Evolutionary conservation across 306 rosid genomes (phyloP), one percentile per base, ranked within the genome.

Genomic region (Vigna radiata): DNA sequence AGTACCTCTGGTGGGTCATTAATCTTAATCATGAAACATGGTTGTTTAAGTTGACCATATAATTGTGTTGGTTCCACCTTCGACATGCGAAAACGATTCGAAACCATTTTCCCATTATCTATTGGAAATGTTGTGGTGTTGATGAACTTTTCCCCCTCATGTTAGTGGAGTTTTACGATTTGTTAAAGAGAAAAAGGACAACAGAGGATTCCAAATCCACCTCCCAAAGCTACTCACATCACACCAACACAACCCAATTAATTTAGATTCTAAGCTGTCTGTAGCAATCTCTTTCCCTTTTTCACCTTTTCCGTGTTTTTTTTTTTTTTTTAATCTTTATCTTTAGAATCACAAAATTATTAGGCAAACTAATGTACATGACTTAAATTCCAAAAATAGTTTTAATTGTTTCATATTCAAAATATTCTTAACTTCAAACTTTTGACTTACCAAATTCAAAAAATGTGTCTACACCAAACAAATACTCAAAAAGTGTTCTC

Each of bases 1-100:
- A 80, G 79, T 70, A 48, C 69, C 82, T 73, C 60, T 41, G 55
- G 21, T 29, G 61, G 72, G 49, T 31, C 74, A 73, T 67, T 59
- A 60, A 73, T 41, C 47, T 39, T 61, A 43, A 64, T 70, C 49
- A 76, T 66, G 56, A 70, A 68, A 63, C 16, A 74, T 25, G 29
- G 44, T 65, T 71, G 63, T 62, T 70, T 63, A 33, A 72, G 63
- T 68, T 21, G 79, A 72, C 78, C 74, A 54, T 55, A 78, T 69
- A 36, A 78, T 59, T 78, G 68, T 76, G 79, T 78, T 80, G 75
- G 84, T 81, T 83, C 80, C 86, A 81, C 82, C 84, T 75, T 84
- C 56, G 50, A 58, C 82, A 70, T 78, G 65, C 65, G 44, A 77
- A 82, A 76, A 83, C 46, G 29, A 81, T 66, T 58, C 73, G 5